These are phyloP conservation scores for Gomphus bonarii DNA, from an alignment of 1,284 basidiomycete genomes.

Conservation along the genomic window DNA sequence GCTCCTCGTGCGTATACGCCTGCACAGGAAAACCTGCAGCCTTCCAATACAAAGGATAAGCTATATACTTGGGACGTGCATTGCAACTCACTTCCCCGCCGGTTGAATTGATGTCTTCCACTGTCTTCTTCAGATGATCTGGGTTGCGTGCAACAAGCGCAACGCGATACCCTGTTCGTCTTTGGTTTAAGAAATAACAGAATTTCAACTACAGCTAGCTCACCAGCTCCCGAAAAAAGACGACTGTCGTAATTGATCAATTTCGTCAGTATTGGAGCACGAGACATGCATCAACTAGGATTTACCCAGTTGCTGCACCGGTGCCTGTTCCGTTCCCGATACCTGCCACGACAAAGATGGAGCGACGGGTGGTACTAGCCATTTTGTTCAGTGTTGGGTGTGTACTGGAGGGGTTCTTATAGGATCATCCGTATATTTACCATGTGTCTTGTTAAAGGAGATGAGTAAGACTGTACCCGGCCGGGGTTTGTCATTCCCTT, in stretches of 20 bases:
- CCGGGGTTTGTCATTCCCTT: too few relatives aligned
- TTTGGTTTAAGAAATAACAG: background rate
- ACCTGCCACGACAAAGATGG: conserved; percentile 43
- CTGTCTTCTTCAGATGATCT: conserved; percentile 40
- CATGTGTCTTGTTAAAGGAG: background rate
- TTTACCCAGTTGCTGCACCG: conserved; percentile 54
- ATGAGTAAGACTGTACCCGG: too few relatives aligned
- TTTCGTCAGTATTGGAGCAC: background rate
- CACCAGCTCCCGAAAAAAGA: conserved; percentile 40
- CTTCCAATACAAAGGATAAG: conserved; percentile 23
- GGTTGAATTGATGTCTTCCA: conserved; percentile 42
- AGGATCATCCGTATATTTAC: background rate
- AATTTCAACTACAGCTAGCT: background rate
- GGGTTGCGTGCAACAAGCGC: conserved; percentile 56
- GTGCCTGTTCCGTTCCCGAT: conserved; percentile 42
- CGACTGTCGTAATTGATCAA: conserved; percentile 31
- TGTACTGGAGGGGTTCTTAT: background rate
- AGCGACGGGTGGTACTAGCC: conserved; percentile 21
- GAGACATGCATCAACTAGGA: conserved; percentile 7
- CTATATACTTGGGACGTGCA: background rate
- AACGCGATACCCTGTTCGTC: conserved; percentile 44
- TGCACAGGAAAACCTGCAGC: conserved; percentile 50
- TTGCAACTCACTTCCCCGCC: conserved; percentile 44
- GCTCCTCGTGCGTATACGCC: conserved; percentile 42
- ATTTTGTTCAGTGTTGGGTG: background rate